phyloP scores from a whole-genome alignment of 1,284 basidiomycete genomes.

The Papiliotrema terrestris region DNA sequence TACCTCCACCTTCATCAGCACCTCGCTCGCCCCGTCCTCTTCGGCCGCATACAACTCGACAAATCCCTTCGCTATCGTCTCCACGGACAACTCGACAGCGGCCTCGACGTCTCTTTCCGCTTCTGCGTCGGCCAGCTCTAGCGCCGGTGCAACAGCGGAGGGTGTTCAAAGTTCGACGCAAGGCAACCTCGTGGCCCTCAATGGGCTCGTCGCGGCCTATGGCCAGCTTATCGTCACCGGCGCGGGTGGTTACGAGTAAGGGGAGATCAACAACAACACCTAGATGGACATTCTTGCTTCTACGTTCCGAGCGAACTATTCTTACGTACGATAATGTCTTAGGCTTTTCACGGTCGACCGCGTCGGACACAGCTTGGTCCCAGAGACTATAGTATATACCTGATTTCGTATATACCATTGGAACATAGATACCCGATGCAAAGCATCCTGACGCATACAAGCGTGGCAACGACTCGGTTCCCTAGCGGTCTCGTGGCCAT shows the following conservation, averaged over 20 bases:
- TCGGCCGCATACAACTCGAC: constrained; percentile 2
- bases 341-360: too few species aligned
- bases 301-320: background rate
- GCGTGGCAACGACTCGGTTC: too few species aligned
- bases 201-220: constrained; percentile 16
- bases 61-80: constrained; percentile 1
- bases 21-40: constrained; percentile 2
- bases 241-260: constrained; percentile 5
- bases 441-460: background rate
- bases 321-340: too few species aligned
- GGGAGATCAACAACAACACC: background rate
- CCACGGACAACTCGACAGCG: background rate
- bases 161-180: background rate
- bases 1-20: constrained; percentile 1
- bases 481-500: too few species aligned
- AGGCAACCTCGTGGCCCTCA: constrained; percentile 14
- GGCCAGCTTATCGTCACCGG: constrained; percentile 17
- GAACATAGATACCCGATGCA: background rate
- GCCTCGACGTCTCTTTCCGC: constrained; percentile 1
- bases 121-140: constrained; percentile 1
- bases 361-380: too few species aligned
- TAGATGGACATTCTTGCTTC: background rate
- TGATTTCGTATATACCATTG: background rate
- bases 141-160: background rate
- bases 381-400: background rate